phyloP scores from a whole-genome alignment of 495 filamentous ascomycete species.

The Parmelia sp. region DNA sequence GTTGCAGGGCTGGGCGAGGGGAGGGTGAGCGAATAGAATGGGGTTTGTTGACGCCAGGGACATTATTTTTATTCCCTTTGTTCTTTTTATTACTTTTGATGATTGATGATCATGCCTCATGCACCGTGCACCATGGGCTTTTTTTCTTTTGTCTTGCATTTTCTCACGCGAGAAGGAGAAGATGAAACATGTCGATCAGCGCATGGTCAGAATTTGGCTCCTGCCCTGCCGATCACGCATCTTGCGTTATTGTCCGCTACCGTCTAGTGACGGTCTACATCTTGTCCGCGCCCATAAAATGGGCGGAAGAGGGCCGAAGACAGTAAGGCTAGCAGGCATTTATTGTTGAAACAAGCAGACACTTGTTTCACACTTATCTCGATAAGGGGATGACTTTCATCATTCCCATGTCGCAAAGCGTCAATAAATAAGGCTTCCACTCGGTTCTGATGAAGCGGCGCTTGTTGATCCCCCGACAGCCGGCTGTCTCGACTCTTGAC shows the following conservation, averaged over 20 bases:
- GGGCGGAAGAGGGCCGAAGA: neutral
- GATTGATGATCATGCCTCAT: constrained; percentile 2
- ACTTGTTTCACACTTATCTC: constrained; percentile 2
- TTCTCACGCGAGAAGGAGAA: neutral
- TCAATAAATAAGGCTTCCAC: too few relatives aligned
- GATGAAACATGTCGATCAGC: constrained; percentile 1
- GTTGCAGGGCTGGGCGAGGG: neutral
- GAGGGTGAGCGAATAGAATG: neutral
- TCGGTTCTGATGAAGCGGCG: too few relatives aligned
- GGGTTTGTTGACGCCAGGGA: neutral
- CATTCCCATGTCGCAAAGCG: neutral
- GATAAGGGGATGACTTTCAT: too few relatives aligned
- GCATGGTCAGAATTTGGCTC: neutral
- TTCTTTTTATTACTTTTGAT: neutral
- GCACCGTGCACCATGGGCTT: neutral
- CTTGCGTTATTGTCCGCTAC: too few relatives aligned
- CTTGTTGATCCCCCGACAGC: too few relatives aligned
- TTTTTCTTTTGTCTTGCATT: neutral
- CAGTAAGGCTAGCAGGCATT: neutral
- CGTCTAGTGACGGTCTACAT: too few relatives aligned
- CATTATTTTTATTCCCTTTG: too few relatives aligned
- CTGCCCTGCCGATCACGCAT: neutral
- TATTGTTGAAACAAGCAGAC: neutral
- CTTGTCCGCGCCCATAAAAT: neutral
- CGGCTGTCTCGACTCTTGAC: neutral